A percentile compares a stretch with the other conserved stretches of the same genome.
Evolutionary conservation across 108 stramenopile species (phyloP).

Genomic region (Cyclotella baltica): DNA sequence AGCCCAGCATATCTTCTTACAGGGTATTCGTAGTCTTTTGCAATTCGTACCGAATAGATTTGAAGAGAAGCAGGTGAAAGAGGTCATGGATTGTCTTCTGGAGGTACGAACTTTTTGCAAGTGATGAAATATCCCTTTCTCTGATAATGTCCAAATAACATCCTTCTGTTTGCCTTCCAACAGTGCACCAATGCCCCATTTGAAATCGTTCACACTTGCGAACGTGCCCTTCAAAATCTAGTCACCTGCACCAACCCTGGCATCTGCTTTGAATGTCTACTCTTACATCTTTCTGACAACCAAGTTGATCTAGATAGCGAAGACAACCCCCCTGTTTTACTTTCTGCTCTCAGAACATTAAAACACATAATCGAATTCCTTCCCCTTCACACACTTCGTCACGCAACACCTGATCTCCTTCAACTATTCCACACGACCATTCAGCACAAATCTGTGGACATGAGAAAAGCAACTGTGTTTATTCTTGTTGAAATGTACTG

Average conservation of each 20-base stretch:
- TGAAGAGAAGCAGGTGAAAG: conserved; percentile 29
- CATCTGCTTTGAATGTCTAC: conserved; percentile 48
- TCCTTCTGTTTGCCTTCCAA: background rate
- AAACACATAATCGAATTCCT: conserved; percentile 43
- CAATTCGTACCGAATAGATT: conserved; percentile 49
- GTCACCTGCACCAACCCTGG: conserved; percentile 40
- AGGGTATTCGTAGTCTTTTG: conserved; percentile 53
- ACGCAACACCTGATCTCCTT: conserved; percentile 34
- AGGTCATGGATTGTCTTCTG: conserved; percentile 46
- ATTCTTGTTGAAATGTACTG: conserved; percentile 53
- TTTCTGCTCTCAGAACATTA: conserved; percentile 48
- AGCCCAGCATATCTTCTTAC: conserved; percentile 56
- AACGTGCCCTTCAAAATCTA: conserved; percentile 60
- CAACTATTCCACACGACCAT: conserved; percentile 33
- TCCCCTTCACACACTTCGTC: conserved; percentile 26
- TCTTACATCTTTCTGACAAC: conserved; percentile 23
- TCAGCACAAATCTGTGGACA: conserved; percentile 44
- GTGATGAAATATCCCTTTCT: background rate
- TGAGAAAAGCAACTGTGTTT: conserved; percentile 59
- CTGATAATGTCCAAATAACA: background rate
- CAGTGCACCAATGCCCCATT: conserved; percentile 58
- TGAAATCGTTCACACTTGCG: conserved; percentile 61
- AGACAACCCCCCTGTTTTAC: conserved; percentile 37
- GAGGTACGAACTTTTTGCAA: conserved; percentile 36
- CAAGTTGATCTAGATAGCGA: conserved; percentile 26